phyloP scores from a whole-genome alignment of 306 rosid species.

The Cyclanthera cordifolia region DNA sequence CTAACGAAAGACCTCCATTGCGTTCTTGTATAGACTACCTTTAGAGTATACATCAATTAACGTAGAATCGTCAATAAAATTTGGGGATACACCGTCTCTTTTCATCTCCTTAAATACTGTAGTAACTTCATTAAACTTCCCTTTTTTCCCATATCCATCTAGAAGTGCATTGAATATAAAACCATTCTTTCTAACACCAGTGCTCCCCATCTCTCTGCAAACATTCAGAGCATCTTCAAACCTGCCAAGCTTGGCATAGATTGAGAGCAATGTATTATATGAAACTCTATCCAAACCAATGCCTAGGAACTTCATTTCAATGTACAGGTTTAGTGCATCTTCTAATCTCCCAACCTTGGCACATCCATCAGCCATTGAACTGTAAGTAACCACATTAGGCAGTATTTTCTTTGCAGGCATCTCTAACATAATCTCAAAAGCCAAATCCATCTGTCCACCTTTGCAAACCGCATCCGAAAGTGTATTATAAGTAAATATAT shows the following conservation, averaged over 20 bases:
- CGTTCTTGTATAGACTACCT: slow-evolving; percentile 63
- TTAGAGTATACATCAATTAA: slow-evolving; percentile 67
- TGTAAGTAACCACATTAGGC: slow-evolving; percentile 79
- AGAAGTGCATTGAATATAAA: slow-evolving; percentile 81
- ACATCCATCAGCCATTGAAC: slow-evolving; percentile 79
- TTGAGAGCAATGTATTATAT: slow-evolving; percentile 65
- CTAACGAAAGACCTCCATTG: slow-evolving; percentile 53
- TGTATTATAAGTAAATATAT: slow-evolving; percentile 68
- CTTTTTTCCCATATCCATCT: slow-evolving; percentile 77
- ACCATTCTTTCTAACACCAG: slow-evolving; percentile 55
- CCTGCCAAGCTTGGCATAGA: slow-evolving; percentile 69
- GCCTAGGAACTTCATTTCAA: slow-evolving; percentile 50
- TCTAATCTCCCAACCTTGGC: slow-evolving; percentile 71
- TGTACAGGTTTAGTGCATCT: slow-evolving; percentile 55
- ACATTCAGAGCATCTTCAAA: slow-evolving; percentile 51
- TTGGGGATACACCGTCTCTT: slow-evolving; percentile 36
- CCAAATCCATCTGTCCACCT: slow-evolving; percentile 82
- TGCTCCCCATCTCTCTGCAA: slow-evolving; percentile 66
- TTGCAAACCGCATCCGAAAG: slow-evolving; percentile 76
- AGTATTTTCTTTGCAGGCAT: slow-evolving; percentile 52
- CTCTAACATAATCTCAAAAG: slow-evolving; percentile 42
- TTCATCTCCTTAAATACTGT: slow-evolving; percentile 50
- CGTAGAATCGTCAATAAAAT: slow-evolving; percentile 69
- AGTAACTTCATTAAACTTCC: slow-evolving; percentile 48
- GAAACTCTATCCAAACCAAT: slow-evolving; percentile 68